A percentile compares a stretch with the other conserved stretches of the same genome.
Evolutionary conservation across 495 filamentous ascomycete species (phyloP).

Genomic region (Podospora bellae-mahoneyi): DNA sequence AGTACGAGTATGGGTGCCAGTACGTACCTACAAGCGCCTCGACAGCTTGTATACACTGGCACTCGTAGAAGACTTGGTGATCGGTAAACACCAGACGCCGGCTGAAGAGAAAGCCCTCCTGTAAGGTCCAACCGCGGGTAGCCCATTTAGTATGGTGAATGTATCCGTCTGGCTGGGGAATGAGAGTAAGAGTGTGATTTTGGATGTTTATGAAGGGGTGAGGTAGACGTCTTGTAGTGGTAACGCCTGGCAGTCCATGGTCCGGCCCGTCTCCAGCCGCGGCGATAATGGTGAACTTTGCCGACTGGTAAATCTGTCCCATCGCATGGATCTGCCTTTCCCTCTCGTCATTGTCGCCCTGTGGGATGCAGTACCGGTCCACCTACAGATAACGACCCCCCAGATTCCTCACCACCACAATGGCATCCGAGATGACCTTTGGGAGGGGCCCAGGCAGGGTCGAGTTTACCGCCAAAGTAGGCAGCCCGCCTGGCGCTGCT

Average conservation of each 20-base stretch:
- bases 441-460: not conserved
- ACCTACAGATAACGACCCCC: not conserved
- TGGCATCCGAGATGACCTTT: not conserved
- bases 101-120: not conserved
- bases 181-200: not conserved
- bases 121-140: not conserved
- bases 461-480: not conserved
- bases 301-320: not conserved
- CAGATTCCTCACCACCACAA: not conserved
- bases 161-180: not conserved
- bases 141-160: not conserved
- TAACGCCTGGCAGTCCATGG: not conserved
- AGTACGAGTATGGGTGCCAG: not conserved
- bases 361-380: not conserved
- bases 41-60: not conserved
- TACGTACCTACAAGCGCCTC: not conserved
- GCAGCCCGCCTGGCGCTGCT: not conserved
- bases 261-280: not conserved
- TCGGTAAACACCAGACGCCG: not conserved
- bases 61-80: not conserved
- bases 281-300: not conserved
- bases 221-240: not conserved
- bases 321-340: not conserved
- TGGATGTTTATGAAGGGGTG: not conserved
- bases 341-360: not conserved